phyloP scores from a whole-genome alignment of 768 basidiomycete species.

The Baorangia bicolor region DNA sequence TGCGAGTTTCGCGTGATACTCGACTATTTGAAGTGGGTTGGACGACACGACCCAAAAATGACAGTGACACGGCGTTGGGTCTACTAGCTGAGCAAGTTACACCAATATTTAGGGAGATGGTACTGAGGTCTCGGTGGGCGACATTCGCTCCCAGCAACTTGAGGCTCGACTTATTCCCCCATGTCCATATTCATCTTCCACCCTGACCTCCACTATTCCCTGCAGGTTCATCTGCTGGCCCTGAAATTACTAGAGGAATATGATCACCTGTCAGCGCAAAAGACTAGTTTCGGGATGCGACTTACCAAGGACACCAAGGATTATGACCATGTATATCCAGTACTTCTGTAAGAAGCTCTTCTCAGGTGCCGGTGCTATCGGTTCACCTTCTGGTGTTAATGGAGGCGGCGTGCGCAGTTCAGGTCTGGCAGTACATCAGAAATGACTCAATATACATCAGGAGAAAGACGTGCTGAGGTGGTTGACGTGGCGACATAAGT shows the following conservation, averaged over 20 bases:
- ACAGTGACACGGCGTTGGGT: neutral
- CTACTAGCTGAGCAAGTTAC: slow-evolving; percentile 12
- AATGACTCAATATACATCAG: neutral
- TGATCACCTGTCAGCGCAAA: neutral
- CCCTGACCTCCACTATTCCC: slow-evolving; percentile 20
- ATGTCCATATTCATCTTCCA: slow-evolving; percentile 19
- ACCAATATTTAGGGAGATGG: slow-evolving; percentile 14
- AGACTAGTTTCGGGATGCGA: slow-evolving; percentile 9
- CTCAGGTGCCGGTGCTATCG: slow-evolving; percentile 58
- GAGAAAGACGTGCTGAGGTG: slow-evolving; percentile 52
- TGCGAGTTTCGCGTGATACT: slow-evolving; percentile 1
- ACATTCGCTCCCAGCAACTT: neutral
- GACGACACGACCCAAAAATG: neutral
- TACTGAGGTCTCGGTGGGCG: neutral
- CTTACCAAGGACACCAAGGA: slow-evolving; percentile 59
- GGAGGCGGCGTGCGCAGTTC: slow-evolving; percentile 67
- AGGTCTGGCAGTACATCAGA: slow-evolving; percentile 45
- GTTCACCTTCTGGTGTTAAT: slow-evolving; percentile 63
- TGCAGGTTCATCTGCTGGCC: slow-evolving; percentile 29
- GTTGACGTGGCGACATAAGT: slow-evolving; percentile 44
- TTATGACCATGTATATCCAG: slow-evolving; percentile 77
- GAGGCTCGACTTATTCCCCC: neutral
- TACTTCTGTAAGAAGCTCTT: slow-evolving; percentile 87
- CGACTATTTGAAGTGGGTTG: neutral
- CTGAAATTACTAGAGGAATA: slow-evolving; percentile 26